These are phyloP conservation scores for Anthracocystis walkeri DNA, from an alignment of 1,284 basidiomycete genomes.

Conservation along the genomic window DNA sequence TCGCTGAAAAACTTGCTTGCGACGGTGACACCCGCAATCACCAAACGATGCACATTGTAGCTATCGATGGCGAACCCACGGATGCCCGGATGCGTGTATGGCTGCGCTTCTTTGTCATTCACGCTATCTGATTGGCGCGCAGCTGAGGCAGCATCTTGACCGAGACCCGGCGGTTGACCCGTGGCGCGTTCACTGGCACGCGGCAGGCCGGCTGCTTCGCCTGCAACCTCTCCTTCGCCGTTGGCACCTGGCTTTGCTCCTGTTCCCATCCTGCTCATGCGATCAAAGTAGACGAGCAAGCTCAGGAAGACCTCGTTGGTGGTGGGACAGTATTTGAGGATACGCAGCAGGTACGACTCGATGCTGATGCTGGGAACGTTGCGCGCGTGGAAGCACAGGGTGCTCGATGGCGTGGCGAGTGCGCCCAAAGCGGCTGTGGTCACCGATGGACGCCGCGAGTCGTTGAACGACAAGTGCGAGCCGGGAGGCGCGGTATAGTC, in stretches of 20 bases:
- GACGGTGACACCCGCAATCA: constrained; percentile 97
- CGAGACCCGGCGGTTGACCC: constrained; percentile 10
- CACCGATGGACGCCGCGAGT: constrained; percentile 55
- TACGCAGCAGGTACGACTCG: constrained; percentile 92
- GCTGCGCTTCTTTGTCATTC: constrained; percentile 8
- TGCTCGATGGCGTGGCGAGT: constrained; percentile 81
- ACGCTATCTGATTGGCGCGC: constrained; percentile 16
- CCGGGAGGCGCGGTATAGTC: constrained; percentile 34
- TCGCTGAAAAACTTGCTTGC: constrained; percentile 99
- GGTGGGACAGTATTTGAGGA: constrained; percentile 97
- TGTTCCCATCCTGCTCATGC: constrained; percentile 77
- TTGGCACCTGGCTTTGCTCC: constrained; percentile 54
- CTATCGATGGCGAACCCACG: constrained; percentile 92
- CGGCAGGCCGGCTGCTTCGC: constrained; percentile 53
- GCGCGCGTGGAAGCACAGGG: constrained; percentile 92
- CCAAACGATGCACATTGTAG: constrained; percentile 93
- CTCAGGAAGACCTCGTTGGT: constrained; percentile 97
- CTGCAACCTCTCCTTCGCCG: constrained; percentile 45
- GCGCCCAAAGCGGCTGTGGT: constrained; percentile 84
- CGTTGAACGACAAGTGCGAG: constrained; percentile 53
- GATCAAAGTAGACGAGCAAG: constrained; percentile 94
- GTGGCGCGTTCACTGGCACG: constrained; percentile 38
- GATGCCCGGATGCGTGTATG: constrained; percentile 57
- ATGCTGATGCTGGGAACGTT: constrained; percentile 95
- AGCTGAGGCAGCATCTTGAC: neutral